Conservation (phyloP, 2,329 filamentous ascomycete species). For the Neofusicoccum umdonicola region DNA sequence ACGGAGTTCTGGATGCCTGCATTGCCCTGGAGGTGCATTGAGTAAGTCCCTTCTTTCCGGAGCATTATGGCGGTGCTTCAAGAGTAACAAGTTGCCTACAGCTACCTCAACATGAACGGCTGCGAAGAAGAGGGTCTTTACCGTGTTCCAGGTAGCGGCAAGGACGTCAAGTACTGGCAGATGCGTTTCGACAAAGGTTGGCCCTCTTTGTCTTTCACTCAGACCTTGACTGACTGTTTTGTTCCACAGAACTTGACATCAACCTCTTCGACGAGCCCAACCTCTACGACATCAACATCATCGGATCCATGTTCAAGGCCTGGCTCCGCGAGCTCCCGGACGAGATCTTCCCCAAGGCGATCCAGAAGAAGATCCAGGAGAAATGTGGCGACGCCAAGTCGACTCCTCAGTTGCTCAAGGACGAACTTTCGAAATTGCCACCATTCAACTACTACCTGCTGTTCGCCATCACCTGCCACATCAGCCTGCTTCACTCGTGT, state of each 20-base stretch:
- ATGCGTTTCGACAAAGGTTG: conserved; percentile 81
- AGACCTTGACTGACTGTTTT: not conserved
- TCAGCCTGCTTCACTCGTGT: conserved; percentile 86
- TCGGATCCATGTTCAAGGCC: conserved; percentile 92
- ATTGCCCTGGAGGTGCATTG: conserved; percentile 91
- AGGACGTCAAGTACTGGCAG: conserved; percentile 91
- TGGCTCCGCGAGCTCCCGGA: conserved; percentile 95
- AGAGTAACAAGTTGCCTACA: conserved; percentile 26
- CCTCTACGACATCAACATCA: conserved; percentile 93
- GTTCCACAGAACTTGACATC: conserved; percentile 70
- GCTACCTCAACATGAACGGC: conserved; percentile 89
- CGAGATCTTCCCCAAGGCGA: conserved; percentile 83
- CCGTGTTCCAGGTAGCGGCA: conserved; percentile 84
- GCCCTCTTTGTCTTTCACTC: conserved; percentile 18
- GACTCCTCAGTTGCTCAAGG: conserved; percentile 81
- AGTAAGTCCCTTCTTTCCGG: conserved; percentile 49
- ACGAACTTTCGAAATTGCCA: conserved; percentile 89
- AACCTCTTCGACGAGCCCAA: conserved; percentile 85
- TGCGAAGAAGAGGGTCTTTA: conserved; percentile 93
- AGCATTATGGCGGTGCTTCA: not conserved
- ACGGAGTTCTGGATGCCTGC: conserved; percentile 99
- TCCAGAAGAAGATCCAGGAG: conserved; percentile 75
- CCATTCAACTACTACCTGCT: conserved; percentile 97
- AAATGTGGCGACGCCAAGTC: conserved; percentile 76
- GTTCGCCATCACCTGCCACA: conserved; percentile 94